Percentiles rank a stretch among this genome's conserved stretches.
These are phyloP conservation scores for Mycena rebaudengoi DNA, from an alignment of 768 basidiomycete species.

Conservation along the genomic window DNA sequence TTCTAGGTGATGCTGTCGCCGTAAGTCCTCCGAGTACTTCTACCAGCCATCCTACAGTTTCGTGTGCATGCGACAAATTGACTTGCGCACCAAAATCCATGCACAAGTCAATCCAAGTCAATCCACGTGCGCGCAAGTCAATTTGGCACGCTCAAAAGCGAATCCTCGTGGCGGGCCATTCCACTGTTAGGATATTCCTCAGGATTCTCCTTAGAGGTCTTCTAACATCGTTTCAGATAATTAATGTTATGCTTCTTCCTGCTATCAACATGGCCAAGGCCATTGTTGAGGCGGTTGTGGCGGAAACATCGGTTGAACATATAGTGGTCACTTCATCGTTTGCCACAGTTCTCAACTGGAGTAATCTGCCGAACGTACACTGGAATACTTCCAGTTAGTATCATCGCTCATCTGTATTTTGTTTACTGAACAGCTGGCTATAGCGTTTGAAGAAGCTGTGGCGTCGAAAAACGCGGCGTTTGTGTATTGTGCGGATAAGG, in stretches of 20 bases:
- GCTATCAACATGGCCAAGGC: constrained; percentile 1
- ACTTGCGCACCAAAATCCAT: too few species aligned
- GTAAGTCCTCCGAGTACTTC: too few species aligned
- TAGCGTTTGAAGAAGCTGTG: not conserved
- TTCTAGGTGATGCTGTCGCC: too few species aligned
- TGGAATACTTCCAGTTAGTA: not conserved
- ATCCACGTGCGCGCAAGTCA: too few species aligned
- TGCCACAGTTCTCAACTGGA: constrained; percentile 2
- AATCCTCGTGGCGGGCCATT: constrained; percentile 1
- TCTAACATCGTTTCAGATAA: not conserved
- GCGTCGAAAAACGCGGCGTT: not conserved
- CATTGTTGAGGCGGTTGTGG: not conserved
- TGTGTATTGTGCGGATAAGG: constrained; percentile 1
- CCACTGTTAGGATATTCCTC: not conserved
- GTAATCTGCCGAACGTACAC: not conserved
- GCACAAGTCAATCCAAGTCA: too few species aligned
- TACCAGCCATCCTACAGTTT: too few species aligned
- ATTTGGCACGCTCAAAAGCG: too few species aligned
- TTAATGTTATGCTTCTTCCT: not conserved
- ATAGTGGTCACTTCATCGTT: not conserved
- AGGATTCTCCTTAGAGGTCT: too few species aligned
- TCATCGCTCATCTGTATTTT: not conserved
- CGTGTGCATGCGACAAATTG: too few species aligned
- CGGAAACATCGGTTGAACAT: constrained; percentile 5
- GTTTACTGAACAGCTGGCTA: not conserved